These are phyloP conservation scores for Clavispora asparagi DNA, from an alignment of 805 yeast species.

Conservation along the genomic window DNA sequence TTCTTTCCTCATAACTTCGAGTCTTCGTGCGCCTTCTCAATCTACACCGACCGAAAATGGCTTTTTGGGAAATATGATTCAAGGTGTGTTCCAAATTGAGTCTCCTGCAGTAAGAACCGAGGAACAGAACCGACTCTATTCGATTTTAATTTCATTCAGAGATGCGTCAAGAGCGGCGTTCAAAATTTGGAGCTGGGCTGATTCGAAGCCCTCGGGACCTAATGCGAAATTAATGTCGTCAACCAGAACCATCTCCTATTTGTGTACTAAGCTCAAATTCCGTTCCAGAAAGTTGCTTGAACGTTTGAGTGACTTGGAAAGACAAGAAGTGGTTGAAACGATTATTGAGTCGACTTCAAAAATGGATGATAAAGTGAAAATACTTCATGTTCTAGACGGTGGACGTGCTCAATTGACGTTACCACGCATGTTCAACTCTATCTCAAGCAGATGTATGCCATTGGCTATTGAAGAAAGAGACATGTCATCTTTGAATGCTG, in stretches of 20 bases:
- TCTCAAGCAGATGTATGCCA: conserved; percentile 43
- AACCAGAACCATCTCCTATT: conserved; percentile 29
- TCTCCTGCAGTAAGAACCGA: conserved; percentile 49
- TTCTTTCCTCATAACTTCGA: conserved; percentile 42
- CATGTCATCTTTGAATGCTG: conserved; percentile 44
- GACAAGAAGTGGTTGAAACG: conserved; percentile 67
- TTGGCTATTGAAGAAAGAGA: conserved; percentile 23
- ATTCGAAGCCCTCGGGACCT: conserved; percentile 23
- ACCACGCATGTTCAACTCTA: conserved; percentile 58
- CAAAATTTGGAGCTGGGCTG: conserved; percentile 70
- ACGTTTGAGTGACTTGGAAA: conserved; percentile 59
- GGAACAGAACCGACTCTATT: conserved; percentile 48
- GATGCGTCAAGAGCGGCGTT: conserved; percentile 52
- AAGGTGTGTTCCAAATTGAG: conserved; percentile 75
- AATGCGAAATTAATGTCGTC: conserved; percentile 9
- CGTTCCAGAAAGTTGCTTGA: conserved; percentile 64
- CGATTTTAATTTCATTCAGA: conserved; percentile 60
- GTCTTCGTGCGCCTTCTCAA: conserved; percentile 9
- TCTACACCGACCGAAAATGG: conserved; percentile 35
- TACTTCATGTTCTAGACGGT: conserved; percentile 78
- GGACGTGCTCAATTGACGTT: conserved; percentile 72
- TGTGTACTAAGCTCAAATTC: conserved; percentile 58
- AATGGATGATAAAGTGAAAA: conserved; percentile 35
- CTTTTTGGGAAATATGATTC: conserved; percentile 62
- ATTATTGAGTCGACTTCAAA: conserved; percentile 39